Percentiles rank a stretch among this genome's conserved stretches.
Conservation (phyloP, 768 basidiomycete species). For the Ramaria sp. region DNA sequence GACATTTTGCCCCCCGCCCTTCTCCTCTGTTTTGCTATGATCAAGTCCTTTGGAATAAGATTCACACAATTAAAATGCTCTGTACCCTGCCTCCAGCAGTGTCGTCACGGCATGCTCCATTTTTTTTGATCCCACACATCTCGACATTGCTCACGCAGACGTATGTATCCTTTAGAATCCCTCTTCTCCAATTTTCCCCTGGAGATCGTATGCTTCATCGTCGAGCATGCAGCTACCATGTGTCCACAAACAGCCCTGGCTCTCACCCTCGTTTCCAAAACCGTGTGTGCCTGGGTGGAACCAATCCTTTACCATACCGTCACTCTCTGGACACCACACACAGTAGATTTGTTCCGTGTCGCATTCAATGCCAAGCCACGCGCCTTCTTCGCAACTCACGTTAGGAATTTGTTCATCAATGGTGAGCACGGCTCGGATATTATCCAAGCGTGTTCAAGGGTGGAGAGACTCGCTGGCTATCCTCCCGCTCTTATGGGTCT, state of each 20-base stretch:
- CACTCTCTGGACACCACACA: slow-evolving; percentile 16
- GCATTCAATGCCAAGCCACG: slow-evolving; percentile 3
- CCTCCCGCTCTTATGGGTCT: neutral
- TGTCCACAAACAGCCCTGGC: slow-evolving; percentile 20
- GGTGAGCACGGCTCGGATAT: slow-evolving; percentile 3
- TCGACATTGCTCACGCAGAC: neutral
- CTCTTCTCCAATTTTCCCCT: slow-evolving; percentile 16
- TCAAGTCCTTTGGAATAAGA: neutral
- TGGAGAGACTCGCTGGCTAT: slow-evolving; percentile 5
- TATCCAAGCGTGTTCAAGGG: slow-evolving; percentile 4
- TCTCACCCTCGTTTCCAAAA: slow-evolving; percentile 26
- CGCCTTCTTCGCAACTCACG: slow-evolving; percentile 1
- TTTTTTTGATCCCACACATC: neutral
- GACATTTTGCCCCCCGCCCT: neutral
- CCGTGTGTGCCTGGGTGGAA: slow-evolving; percentile 23
- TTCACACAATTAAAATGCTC: neutral
- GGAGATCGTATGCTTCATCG: slow-evolving; percentile 25
- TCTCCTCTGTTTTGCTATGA: neutral
- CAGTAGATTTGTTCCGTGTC: slow-evolving; percentile 4
- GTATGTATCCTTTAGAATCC: neutral
- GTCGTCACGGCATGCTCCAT: neutral
- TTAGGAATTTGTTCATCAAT: slow-evolving; percentile 7
- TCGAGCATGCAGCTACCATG: slow-evolving; percentile 24
- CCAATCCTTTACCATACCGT: slow-evolving; percentile 28
- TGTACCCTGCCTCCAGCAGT: neutral